A percentile compares a stretch with the other conserved stretches of the same genome.
Conservation (phyloP, 2,329 filamentous ascomycete genomes). For the Lasiodiplodia theobromae region DNA sequence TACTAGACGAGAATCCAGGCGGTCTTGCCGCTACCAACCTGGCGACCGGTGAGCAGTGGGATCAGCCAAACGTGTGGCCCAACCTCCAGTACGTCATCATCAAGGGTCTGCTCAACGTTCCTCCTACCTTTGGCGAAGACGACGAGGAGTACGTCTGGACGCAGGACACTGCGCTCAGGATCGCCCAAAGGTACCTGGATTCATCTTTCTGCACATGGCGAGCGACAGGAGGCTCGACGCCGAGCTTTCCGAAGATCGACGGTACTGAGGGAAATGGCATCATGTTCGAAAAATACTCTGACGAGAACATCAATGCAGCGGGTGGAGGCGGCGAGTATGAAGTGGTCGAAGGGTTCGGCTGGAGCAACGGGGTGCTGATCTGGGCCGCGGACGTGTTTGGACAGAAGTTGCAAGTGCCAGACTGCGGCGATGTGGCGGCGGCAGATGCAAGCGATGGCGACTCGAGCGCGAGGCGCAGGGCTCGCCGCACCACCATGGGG, state of each 20-base stretch:
- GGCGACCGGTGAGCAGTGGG: constrained; percentile 70
- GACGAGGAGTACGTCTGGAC: constrained; percentile 63
- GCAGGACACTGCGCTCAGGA: constrained; percentile 62
- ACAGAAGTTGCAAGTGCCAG: constrained; percentile 60
- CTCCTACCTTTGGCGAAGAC: constrained; percentile 61
- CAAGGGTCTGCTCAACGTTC: constrained; percentile 66
- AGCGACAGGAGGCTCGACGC: constrained; percentile 69
- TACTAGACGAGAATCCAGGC: constrained; percentile 61
- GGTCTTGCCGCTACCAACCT: constrained; percentile 70
- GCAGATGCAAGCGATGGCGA: constrained; percentile 7
- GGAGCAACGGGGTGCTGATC: constrained; percentile 73
- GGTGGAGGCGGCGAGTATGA: constrained; percentile 73
- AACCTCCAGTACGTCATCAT: constrained; percentile 71
- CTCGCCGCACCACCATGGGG: constrained; percentile 21
- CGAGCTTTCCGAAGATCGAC: constrained; percentile 58
- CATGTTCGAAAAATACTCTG: constrained; percentile 75
- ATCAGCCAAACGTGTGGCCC: constrained; percentile 74
- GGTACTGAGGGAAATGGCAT: constrained; percentile 61
- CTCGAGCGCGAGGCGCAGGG: constrained; percentile 13
- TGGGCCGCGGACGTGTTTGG: constrained; percentile 71
- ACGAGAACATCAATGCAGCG: constrained; percentile 65
- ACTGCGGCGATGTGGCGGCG: constrained; percentile 42
- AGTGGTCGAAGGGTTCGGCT: constrained; percentile 74
- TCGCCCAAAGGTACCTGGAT: constrained; percentile 72
- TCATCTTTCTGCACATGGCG: constrained; percentile 75